These are phyloP conservation scores for Scheffersomyces titani DNA, from an alignment of 1,139 yeast genomes.

Conservation along the genomic window DNA sequence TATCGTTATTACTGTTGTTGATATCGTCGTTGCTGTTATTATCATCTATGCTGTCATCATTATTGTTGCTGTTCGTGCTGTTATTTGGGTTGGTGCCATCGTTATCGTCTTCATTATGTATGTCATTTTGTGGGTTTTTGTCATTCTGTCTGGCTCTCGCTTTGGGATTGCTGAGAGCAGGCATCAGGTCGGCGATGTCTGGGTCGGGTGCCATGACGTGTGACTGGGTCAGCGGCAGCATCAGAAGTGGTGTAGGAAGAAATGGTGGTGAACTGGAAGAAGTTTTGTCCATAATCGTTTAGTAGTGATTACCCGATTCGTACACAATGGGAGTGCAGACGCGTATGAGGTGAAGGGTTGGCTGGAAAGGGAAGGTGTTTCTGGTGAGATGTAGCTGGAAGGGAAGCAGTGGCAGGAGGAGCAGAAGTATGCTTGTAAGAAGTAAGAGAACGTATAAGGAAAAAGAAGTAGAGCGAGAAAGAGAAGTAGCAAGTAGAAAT, in stretches of 20 bases:
- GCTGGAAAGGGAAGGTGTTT: neutral
- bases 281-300: neutral
- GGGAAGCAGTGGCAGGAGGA: neutral
- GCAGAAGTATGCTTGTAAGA: too few species aligned
- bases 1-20: neutral
- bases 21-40: neutral
- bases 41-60: neutral
- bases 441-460: too few species aligned
- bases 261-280: neutral
- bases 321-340: neutral
- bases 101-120: neutral
- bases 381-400: neutral
- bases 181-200: neutral
- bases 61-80: neutral
- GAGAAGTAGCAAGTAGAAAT: neutral
- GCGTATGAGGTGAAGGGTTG: neutral
- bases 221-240: neutral
- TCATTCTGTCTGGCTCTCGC: neutral
- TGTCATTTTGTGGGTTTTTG: neutral
- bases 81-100: neutral
- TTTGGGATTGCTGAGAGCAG: neutral
- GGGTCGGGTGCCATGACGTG: neutral
- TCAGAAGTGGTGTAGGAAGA: neutral
- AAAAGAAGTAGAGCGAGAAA: too few species aligned
- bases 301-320: neutral